These are phyloP conservation scores for Suillus clintonianus DNA, from an alignment of 768 basidiomycete genomes.

Conservation along the genomic window DNA sequence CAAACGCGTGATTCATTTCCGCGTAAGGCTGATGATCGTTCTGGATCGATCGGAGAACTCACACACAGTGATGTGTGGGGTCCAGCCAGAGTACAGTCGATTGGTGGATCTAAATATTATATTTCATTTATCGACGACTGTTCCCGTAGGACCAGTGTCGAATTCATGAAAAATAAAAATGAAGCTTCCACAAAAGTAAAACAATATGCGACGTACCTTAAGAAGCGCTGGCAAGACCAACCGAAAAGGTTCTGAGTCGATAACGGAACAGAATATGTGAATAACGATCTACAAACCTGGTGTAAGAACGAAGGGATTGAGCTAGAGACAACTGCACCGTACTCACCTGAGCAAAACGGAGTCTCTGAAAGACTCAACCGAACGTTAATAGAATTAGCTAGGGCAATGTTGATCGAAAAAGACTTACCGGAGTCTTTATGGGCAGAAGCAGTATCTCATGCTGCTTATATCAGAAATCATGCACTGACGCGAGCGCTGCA, in stretches of 20 bases:
- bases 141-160: not conserved
- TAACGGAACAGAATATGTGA: constrained; percentile 35
- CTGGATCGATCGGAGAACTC: not conserved
- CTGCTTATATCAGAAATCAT: constrained; percentile 30
- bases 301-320: constrained; percentile 26
- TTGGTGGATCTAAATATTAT: constrained; percentile 21
- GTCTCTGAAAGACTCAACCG: constrained; percentile 39
- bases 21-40: not conserved
- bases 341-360: constrained; percentile 40
- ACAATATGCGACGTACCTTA: constrained; percentile 12
- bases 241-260: constrained; percentile 23
- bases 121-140: no score
- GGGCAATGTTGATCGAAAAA: constrained; percentile 31
- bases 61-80: constrained; percentile 29
- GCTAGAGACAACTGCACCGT: constrained; percentile 34
- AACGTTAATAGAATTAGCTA: constrained; percentile 30
- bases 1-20: not conserved
- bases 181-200: constrained; percentile 18
- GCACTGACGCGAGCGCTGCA: not conserved
- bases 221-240: constrained; percentile 10
- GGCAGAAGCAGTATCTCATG: constrained; percentile 31
- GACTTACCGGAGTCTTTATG: constrained; percentile 31
- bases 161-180: constrained; percentile 25
- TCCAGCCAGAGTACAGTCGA: constrained; percentile 15
- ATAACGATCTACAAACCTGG: constrained; percentile 21